phyloP scores from a whole-genome alignment of 1,284 basidiomycete species.

The Athelia psychrophila region DNA sequence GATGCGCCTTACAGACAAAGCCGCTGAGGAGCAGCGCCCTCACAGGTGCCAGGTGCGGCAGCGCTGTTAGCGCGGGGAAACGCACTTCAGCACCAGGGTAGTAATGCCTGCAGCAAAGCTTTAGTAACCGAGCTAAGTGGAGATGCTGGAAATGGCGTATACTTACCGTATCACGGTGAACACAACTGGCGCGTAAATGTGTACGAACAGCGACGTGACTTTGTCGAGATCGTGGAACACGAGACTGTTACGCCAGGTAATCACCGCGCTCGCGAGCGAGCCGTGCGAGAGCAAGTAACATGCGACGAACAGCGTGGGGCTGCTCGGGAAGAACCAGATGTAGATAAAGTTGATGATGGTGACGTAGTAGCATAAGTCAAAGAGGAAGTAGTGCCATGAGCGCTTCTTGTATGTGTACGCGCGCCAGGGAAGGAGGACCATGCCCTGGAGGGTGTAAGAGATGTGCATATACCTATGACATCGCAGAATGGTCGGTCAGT shows the following conservation, averaged over 20 bases:
- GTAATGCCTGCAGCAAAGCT: conserved; percentile 59
- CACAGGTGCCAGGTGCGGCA: conserved; percentile 61
- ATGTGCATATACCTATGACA: conserved; percentile 69
- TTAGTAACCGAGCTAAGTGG: conserved; percentile 5
- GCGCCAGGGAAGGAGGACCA: conserved; percentile 80
- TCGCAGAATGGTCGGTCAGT: too few relatives aligned
- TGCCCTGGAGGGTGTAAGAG: conserved; percentile 70
- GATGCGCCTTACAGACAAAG: conserved; percentile 59
- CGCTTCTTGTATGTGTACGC: conserved; percentile 85
- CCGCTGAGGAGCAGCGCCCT: conserved; percentile 67
- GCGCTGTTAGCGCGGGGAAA: conserved; percentile 76
- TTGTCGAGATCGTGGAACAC: conserved; percentile 96
- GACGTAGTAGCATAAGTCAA: conserved; percentile 90
- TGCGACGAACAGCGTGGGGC: conserved; percentile 74
- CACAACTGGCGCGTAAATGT: conserved; percentile 84
- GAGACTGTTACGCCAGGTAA: conserved; percentile 96
- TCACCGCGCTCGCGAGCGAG: conserved; percentile 87
- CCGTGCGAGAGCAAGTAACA: conserved; percentile 89
- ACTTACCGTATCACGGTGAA: conserved; percentile 86
- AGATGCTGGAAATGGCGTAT: background rate
- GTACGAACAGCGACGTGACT: conserved; percentile 88
- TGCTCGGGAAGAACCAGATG: conserved; percentile 81
- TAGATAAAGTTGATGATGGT: conserved; percentile 88
- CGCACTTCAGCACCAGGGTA: conserved; percentile 72
- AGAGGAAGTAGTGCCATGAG: conserved; percentile 91